These are phyloP conservation scores for Hemisphaericaspora nanyangensis DNA, from an alignment of 805 yeast species.

Conservation along the genomic window DNA sequence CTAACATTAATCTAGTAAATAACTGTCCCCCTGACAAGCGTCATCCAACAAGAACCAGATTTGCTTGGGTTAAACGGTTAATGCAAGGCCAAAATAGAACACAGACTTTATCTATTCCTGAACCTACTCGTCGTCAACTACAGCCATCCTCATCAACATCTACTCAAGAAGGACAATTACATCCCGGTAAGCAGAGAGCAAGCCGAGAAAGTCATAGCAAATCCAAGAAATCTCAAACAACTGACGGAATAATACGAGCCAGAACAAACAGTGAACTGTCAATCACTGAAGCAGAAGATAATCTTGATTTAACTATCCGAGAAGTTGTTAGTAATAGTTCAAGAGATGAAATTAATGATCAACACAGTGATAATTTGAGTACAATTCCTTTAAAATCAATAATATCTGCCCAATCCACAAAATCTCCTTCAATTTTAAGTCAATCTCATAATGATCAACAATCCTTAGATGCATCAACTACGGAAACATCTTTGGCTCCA, in stretches of 20 bases:
- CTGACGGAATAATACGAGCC: not conserved
- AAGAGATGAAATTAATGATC: slow-evolving; percentile 4
- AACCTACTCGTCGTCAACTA: too few species aligned
- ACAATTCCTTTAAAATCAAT: slow-evolving; percentile 48
- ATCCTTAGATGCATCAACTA: slow-evolving; percentile 42
- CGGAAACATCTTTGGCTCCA: slow-evolving; percentile 50
- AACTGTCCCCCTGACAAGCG: slow-evolving; percentile 18
- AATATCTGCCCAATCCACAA: slow-evolving; percentile 37
- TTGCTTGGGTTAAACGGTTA: slow-evolving; percentile 39
- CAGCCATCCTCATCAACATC: too few species aligned
- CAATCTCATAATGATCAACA: slow-evolving; percentile 24
- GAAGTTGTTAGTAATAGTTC: slow-evolving; percentile 1
- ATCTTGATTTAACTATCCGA: not conserved
- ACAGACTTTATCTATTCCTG: too few species aligned
- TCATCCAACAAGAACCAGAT: slow-evolving; percentile 25
- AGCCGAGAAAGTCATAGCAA: too few species aligned
- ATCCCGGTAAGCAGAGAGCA: too few species aligned
- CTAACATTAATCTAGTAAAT: too few species aligned
- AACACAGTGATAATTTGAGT: slow-evolving; percentile 36
- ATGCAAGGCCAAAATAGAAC: slow-evolving; percentile 21
- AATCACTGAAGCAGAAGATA: not conserved
- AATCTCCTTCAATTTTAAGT: slow-evolving; percentile 37
- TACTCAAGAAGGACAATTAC: too few species aligned
- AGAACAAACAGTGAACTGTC: not conserved
- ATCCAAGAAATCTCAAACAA: too few species aligned